A percentile compares a stretch with the other conserved stretches of the same genome.
Evolutionary conservation across 805 yeast species (phyloP).

Genomic region (Metschnikowia amazonensis): DNA sequence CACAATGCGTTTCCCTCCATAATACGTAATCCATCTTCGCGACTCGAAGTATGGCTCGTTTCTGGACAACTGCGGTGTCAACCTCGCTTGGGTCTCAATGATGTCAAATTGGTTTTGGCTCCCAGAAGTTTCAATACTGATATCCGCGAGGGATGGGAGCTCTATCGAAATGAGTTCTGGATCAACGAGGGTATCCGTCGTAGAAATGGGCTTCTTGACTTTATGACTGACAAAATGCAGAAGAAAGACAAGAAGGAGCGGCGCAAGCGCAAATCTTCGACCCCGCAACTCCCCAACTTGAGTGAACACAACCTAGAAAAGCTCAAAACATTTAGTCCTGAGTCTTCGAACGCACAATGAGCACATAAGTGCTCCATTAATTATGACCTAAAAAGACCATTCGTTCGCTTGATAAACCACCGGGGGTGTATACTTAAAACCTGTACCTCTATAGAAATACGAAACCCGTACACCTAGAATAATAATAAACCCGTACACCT

Average conservation of each 20-base stretch:
- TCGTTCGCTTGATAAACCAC: neutral
- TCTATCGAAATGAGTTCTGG: constrained; percentile 93
- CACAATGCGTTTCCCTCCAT: constrained; percentile 36
- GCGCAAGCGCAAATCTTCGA: constrained; percentile 21
- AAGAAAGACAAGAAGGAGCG: constrained; percentile 39
- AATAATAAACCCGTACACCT: constrained; percentile 22
- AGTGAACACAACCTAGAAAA: constrained; percentile 11
- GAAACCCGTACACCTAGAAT: too few species aligned
- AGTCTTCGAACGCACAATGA: constrained; percentile 24
- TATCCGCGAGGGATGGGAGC: constrained; percentile 90
- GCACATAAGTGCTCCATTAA: neutral
- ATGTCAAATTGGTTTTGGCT: constrained; percentile 75
- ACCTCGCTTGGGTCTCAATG: constrained; percentile 64
- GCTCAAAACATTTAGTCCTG: neutral
- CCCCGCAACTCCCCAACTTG: constrained; percentile 8
- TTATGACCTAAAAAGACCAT: neutral
- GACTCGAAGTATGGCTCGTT: constrained; percentile 37
- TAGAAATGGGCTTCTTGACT: constrained; percentile 33
- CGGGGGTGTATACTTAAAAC: neutral
- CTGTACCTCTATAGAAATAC: neutral
- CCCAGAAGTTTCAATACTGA: constrained; percentile 81
- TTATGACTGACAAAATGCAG: constrained; percentile 15
- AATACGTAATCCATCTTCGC: constrained; percentile 28
- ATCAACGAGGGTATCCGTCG: constrained; percentile 72
- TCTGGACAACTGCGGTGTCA: constrained; percentile 45